Base-by-base conservation (phyloP, 2,329 filamentous ascomycete species). In the Juglanconis sp. region DNA sequence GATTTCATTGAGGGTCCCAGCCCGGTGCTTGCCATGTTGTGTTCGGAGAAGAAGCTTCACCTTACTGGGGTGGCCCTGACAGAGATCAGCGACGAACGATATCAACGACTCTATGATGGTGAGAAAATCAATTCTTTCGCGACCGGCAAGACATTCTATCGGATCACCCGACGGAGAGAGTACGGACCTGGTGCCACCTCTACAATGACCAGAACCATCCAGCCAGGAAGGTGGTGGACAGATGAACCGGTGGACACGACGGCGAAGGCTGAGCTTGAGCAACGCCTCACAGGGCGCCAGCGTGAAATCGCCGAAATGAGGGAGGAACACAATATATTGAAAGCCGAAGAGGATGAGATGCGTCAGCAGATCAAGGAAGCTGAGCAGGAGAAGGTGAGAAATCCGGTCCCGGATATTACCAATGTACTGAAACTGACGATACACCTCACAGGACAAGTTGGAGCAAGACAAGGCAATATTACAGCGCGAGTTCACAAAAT, bases 1-100 rank as follows among this genome's bases (percentile, higher is more conserved):
- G 90, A 98, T 69, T 91, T 84, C 61, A 71, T 99, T 5, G 82
- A 87, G 38, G 95, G 94, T 0, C 96, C 96, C 0, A 86, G 88
- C 1, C 83, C 90, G 1, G 91, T 99, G 1, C 77, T 98, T 38
- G 89, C 91, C 6, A 95, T 96, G 89, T 83, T 99, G 30, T 97
- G 92, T 72, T 83, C 86, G 11, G 88, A 90, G 66, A 85, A 82
- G 60, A 82, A 78, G 56, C 73, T 97, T 6, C 86, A 96, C 67
- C 77, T 79, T 32, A 87, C 88, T 5, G 91, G 86, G 0, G 82
- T 94, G 49, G 79, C 84, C 15, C 76, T 87, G 13, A 72, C 72
- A 5, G 85, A 91, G 9, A 85, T 93, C 38, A 83, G 73, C 2
- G 83, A 90, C 36, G 79, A 83, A 44, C 87, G 92, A 66, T 91